Evolutionary conservation across 305 asterid genomes (phyloP).

Genomic region (Fraxinus xanthoxyloides): DNA sequence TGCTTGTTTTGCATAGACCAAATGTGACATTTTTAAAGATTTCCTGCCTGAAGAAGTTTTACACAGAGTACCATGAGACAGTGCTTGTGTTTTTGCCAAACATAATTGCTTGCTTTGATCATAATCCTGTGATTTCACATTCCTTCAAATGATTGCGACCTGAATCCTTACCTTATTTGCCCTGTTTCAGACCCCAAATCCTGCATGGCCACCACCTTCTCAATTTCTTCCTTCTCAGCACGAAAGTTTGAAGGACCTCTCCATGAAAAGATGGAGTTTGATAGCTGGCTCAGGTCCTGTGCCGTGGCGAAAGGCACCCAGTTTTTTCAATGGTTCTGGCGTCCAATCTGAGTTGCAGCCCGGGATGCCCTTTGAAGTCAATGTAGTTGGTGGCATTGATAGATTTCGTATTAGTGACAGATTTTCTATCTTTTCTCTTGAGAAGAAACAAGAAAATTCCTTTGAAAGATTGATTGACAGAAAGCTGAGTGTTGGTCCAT

Average conservation of each 20-base stretch:
- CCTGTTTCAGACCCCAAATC: slow-evolving; percentile 81
- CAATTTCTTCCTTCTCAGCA: slow-evolving; percentile 72
- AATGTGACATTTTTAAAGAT: background rate
- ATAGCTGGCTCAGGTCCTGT: slow-evolving; percentile 82
- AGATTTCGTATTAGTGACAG: slow-evolving; percentile 42
- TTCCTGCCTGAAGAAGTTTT: slow-evolving; percentile 17
- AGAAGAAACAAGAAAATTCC: slow-evolving; percentile 44
- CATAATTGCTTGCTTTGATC: slow-evolving; percentile 2
- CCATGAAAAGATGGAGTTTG: slow-evolving; percentile 61
- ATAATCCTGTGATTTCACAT: background rate
- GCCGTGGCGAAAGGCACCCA: slow-evolving; percentile 80
- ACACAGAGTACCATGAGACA: slow-evolving; percentile 10
- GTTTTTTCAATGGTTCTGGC: slow-evolving; percentile 50
- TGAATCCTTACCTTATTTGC: slow-evolving; percentile 16
- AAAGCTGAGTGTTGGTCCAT: slow-evolving; percentile 42
- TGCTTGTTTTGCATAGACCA: background rate
- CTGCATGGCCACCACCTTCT: slow-evolving; percentile 98
- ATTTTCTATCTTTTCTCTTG: slow-evolving; percentile 38
- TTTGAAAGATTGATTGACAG: slow-evolving; percentile 49
- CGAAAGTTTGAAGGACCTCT: slow-evolving; percentile 70
- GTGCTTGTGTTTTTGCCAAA: slow-evolving; percentile 10
- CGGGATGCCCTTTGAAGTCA: slow-evolving; percentile 47
- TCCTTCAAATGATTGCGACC: slow-evolving; percentile 3
- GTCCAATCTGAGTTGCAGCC: slow-evolving; percentile 47
- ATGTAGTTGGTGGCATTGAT: slow-evolving; percentile 44